Evolutionary conservation across 225 moss, liverwort and hornwort species (phyloP).

Genomic region (Takakia lepidozioides): DNA sequence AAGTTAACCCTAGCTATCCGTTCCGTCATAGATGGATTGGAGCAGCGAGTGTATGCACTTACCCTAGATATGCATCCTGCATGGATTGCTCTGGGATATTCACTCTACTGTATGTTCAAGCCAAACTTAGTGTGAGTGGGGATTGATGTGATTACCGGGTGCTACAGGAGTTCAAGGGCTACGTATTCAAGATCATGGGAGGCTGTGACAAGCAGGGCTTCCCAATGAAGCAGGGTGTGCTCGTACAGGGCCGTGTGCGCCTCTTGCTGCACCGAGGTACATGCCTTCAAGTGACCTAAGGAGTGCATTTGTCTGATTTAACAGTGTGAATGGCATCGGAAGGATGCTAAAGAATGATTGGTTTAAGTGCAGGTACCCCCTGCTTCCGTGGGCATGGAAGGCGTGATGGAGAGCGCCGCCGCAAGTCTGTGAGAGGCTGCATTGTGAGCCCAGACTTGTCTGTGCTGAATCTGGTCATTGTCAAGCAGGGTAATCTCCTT

Average conservation of each 20-base stretch:
- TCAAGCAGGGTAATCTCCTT: conserved; percentile 64
- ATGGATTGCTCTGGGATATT: not conserved
- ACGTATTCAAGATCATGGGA: conserved; percentile 94
- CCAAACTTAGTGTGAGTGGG: not conserved
- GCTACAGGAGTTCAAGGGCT: conserved; percentile 73
- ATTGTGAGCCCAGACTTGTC: conserved; percentile 91
- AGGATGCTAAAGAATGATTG: not conserved
- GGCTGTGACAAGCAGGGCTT: conserved; percentile 96
- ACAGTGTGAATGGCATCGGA: not conserved
- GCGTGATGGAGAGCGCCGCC: conserved; percentile 85
- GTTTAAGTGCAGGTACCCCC: conserved; percentile 40
- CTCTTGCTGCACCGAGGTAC: conserved; percentile 85
- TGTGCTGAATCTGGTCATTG: conserved; percentile 79
- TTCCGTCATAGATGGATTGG: no score
- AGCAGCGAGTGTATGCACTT: not conserved
- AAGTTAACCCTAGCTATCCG: no score
- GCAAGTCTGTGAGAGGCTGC: conserved; percentile 91
- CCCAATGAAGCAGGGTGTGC: conserved; percentile 90
- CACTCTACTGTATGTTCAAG: not conserved
- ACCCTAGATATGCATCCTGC: not conserved
- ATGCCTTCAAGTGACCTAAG: no score
- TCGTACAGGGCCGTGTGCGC: conserved; percentile 73
- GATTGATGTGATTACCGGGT: not conserved
- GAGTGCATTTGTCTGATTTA: not conserved
- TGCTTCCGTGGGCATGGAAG: conserved; percentile 86